Conservation (phyloP, 306 rosid genomes). For the Ormosia emarginata region DNA sequence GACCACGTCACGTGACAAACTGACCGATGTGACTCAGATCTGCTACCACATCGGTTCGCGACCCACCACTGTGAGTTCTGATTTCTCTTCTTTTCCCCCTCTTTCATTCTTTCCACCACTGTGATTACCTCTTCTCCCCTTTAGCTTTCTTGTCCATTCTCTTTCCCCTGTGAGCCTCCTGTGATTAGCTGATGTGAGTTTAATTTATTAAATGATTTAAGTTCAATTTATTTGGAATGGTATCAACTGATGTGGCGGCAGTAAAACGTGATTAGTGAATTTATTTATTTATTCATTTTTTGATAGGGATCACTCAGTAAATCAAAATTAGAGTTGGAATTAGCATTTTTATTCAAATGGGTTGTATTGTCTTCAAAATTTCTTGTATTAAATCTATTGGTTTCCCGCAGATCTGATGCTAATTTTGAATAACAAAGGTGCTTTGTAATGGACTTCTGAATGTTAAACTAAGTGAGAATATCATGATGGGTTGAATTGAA, state of each 20-base stretch:
- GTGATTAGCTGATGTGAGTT: too few relatives aligned
- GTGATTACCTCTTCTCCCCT: too few relatives aligned
- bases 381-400: neutral
- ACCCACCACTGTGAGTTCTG: too few relatives aligned
- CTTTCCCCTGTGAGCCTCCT: too few relatives aligned
- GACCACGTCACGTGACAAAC: too few relatives aligned
- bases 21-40: too few relatives aligned
- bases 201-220: neutral
- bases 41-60: too few relatives aligned
- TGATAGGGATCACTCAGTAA: neutral
- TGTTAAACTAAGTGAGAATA: neutral
- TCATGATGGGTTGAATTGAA: neutral
- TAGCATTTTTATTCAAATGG: neutral
- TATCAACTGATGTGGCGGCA: neutral
- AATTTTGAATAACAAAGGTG: neutral
- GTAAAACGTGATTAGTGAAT: constrained; percentile 14
- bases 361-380: neutral
- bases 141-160: too few relatives aligned
- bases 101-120: too few relatives aligned
- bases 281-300: neutral
- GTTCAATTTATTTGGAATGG: neutral
- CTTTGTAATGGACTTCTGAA: neutral
- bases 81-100: too few relatives aligned
- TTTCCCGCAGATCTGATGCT: constrained; percentile 10
- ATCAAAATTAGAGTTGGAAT: neutral